Conservation (phyloP, 768 basidiomycete genomes). For the Lentinula aciculospora region DNA sequence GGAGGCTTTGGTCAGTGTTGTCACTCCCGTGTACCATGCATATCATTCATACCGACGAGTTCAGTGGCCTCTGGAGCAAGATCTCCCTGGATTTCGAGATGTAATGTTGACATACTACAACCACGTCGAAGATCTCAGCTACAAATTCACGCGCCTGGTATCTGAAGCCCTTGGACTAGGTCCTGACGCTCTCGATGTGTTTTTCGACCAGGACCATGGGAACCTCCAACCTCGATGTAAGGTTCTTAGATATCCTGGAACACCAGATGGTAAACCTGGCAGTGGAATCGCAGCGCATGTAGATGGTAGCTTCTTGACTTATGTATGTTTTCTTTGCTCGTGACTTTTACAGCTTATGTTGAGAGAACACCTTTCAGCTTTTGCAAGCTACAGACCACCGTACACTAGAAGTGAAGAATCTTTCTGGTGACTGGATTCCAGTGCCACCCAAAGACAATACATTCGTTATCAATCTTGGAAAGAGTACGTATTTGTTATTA, state of each 20-base stretch:
- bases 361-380: slow-evolving; percentile 24
- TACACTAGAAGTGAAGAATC: slow-evolving; percentile 54
- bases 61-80: slow-evolving; percentile 8
- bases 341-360: background rate
- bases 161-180: slow-evolving; percentile 43
- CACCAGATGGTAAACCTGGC: slow-evolving; percentile 25
- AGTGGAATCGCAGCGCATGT: slow-evolving; percentile 57
- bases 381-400: slow-evolving; percentile 49
- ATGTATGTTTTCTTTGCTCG: slow-evolving; percentile 25
- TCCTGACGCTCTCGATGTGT: slow-evolving; percentile 32
- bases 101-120: slow-evolving; percentile 34
- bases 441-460: slow-evolving; percentile 47
- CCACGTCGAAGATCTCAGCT: slow-evolving; percentile 37
- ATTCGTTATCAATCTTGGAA: slow-evolving; percentile 54
- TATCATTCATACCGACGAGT: background rate
- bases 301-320: slow-evolving; percentile 51
- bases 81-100: slow-evolving; percentile 42
- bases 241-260: slow-evolving; percentile 49
- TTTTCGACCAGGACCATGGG: slow-evolving; percentile 33
- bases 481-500: slow-evolving; percentile 25
- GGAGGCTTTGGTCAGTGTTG: slow-evolving; percentile 35
- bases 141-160: slow-evolving; percentile 36
- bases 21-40: background rate
- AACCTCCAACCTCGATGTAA: slow-evolving; percentile 32
- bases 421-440: slow-evolving; percentile 51